Evolutionary conservation across 2,329 filamentous ascomycete genomes (phyloP), one percentile per base, ranked within the genome.

Genomic region (Aspergillus amoenus): DNA sequence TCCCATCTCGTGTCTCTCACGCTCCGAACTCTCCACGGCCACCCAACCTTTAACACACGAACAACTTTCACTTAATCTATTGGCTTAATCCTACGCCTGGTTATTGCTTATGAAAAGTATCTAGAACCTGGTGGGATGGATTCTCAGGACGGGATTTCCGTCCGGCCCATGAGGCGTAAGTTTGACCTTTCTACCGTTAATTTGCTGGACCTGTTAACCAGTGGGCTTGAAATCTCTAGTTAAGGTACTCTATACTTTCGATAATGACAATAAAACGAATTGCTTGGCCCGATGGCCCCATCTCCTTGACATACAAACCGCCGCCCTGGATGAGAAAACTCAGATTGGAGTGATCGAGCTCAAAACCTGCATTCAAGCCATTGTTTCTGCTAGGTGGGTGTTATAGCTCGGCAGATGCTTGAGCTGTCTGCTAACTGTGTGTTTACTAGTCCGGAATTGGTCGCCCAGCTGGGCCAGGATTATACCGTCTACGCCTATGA

Each of bases 401-500:
- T 62, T 30, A 37, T 22, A 30, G 17, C 27, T 57, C 51, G 21
- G 24, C 22, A 21, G 37, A 52, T 27, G 27, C 5, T 43, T 15
- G 37, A 37, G 22, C 11, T 42, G 17, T 18, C 41, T 44, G 21
- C 21, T 50, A 42, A 39, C 57, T 60, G 56, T 44, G 48, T 32
- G 22, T 40, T 39, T 49, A 56, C 45, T 57, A 97, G 94, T 71
- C 94, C 94, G 39, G 94, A 99, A 76, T 83, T 99, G 45, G 79
- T 92, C 46, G 84, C 85, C 70, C 80, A 88, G 79, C 71, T 88
- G 59, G 82, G 88, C 76, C 78, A 84, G 74, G 93, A 99, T 77
- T 99, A 94, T 76, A 94, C 92, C n/a, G 87, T 99, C 56, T 99
- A 99, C 76, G 92, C 93, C 30, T 91, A 91, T 78, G 94, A 99